Evolutionary conservation across 1,284 basidiomycete species (phyloP).

Genomic region (Pascua sp.): DNA sequence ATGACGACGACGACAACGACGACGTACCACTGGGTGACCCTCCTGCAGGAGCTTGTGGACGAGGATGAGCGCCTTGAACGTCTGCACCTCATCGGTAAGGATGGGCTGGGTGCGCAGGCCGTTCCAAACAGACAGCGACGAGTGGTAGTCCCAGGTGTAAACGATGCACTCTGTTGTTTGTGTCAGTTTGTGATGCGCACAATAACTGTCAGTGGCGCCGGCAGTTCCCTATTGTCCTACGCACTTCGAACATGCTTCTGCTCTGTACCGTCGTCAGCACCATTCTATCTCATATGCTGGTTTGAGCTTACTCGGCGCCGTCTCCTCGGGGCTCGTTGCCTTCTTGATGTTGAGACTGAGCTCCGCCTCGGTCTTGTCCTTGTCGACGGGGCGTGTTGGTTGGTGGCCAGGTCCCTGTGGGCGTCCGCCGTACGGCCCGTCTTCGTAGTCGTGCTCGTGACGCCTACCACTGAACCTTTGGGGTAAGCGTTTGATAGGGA

Average conservation of each 20-base stretch:
- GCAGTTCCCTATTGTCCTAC: constrained; percentile 43
- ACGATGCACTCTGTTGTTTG: constrained; percentile 77
- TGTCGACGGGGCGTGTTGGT: constrained; percentile 91
- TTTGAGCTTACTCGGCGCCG: constrained; percentile 55
- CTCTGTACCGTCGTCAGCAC: constrained; percentile 55
- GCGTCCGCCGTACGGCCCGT: constrained; percentile 36
- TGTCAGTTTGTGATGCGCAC: too few relatives aligned
- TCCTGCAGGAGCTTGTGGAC: constrained; percentile 95
- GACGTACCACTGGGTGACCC: constrained; percentile 81
- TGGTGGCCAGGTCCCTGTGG: constrained; percentile 57
- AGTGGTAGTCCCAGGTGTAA: constrained; percentile 97
- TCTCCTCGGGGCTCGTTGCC: constrained; percentile 87
- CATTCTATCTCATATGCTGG: background rate
- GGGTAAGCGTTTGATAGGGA: background rate
- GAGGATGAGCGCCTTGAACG: constrained; percentile 91
- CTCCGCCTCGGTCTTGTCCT: constrained; percentile 91
- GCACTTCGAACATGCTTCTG: constrained; percentile 95
- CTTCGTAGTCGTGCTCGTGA: constrained; percentile 36
- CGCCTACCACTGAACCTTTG: constrained; percentile 31
- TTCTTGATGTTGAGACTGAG: constrained; percentile 93
- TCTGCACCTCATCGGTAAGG: constrained; percentile 89
- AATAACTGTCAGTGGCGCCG: too few relatives aligned
- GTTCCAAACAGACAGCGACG: constrained; percentile 95
- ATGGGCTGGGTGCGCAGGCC: constrained; percentile 91
- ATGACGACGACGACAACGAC: background rate